Base-by-base conservation (phyloP, 768 basidiomycete species). In the Artomyces pyxidatus region DNA sequence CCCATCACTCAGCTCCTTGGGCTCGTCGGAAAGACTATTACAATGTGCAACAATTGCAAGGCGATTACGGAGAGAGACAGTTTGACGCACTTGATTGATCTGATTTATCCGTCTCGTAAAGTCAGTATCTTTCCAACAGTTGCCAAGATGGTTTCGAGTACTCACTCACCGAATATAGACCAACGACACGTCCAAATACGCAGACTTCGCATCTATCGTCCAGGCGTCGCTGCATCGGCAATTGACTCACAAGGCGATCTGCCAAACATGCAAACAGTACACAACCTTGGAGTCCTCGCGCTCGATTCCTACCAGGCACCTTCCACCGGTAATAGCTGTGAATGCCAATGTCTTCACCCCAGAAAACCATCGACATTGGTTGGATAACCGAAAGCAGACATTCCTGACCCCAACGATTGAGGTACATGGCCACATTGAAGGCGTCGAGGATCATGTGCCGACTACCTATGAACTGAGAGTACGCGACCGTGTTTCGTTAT, bases 1-100 rank as follows among this genome's bases (percentile, higher is more conserved):
- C 88, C 89, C 2, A 74, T 97, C 17, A 88, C 90, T 2, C 93
- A 98, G 59, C 69, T 97, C 1, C 65, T 94, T 29, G 90, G 90
- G 3, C 74, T 97, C 42, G 78, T 85, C 51, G 82, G 84, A 9
- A 83, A 77, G 61, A 94, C 83, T 41, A 65, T 83, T 40, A 81
- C 84, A 37, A 77, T 76, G 2, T 98, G 96, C 63, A 64, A 72
- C 55, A 77, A 70, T 53, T 98, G 96, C 67, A 80, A 83, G 49
- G 72, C 75, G 5, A 71, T 79, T 12, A 71, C 81, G 45, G 79
- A 81, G 55, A 88, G 95, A 62, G 83, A 86, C 45, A 81, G 83
- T 49, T 73, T 85, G 65, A 79, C 86, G 2, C 91, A 95, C 61
- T 74, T 92, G 5, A 66, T 96, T 16, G 96, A 98, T 61, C 64